phyloP scores from a whole-genome alignment of 768 basidiomycete genomes.

The Gautieria morchelliformis region DNA sequence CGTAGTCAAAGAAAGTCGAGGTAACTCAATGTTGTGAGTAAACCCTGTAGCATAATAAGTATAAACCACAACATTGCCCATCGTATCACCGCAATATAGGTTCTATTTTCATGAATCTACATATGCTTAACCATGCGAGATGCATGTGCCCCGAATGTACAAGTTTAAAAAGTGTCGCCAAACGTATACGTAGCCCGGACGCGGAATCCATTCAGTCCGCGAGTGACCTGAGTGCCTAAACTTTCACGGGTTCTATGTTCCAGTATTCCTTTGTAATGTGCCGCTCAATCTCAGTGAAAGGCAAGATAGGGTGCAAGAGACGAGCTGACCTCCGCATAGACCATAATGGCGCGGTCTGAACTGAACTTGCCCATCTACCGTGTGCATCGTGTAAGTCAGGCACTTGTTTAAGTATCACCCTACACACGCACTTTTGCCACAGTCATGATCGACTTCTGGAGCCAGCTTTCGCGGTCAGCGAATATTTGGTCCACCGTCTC shows the following conservation, averaged over 20 bases:
- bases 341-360: constrained; percentile 84
- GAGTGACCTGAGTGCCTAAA: background rate
- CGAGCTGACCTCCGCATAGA: constrained; percentile 59
- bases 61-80: no score
- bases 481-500: constrained; percentile 86
- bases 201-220: no score
- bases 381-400: constrained; percentile 17
- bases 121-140: no score
- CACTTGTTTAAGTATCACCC: background rate
- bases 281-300: background rate
- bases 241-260: constrained; percentile 45
- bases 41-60: no score
- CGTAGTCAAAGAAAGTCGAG: no score
- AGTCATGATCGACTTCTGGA: constrained; percentile 81
- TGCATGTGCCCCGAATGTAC: no score
- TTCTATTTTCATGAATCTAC: no score
- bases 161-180: no score
- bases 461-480: constrained; percentile 76
- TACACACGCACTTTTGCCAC: constrained; percentile 49
- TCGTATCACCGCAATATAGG: no score
- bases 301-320: background rate
- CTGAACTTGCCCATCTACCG: constrained; percentile 92
- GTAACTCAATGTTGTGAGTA: no score
- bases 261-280: constrained; percentile 42
- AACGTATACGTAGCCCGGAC: no score